Base-by-base conservation (phyloP, 768 basidiomycete species). In the Royoungia palumana region DNA sequence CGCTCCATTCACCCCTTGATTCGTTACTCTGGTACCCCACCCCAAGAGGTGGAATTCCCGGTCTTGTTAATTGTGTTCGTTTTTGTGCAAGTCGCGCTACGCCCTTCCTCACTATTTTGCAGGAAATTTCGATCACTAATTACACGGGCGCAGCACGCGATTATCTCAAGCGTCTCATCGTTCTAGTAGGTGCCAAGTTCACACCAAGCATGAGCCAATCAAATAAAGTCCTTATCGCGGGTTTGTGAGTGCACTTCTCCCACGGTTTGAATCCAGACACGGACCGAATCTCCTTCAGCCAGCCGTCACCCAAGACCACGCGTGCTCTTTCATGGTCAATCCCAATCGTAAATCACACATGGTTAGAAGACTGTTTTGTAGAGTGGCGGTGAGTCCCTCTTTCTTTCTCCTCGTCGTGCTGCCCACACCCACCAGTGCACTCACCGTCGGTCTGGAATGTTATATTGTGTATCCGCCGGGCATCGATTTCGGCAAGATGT, bases 301-400 rank as follows among this genome's bases (percentile, higher is more conserved):
- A 70, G 20, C 67, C 65, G 5, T 69, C 67, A 6, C 66, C 66
- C 2, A 96, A 96, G 69, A 83, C 87, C 0, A 69, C 70, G 7
- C 88, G 87, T 59, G 90, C 92, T 0, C 71, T 74, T 8, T 71
- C 80, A 0, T 95, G 94, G 94, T 80, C 79, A 0, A 87, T 94
- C 52, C 85, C 91, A 0, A 74, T 94, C 49, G 86, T 94, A 11
- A 95, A 93, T 57, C 94, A 97, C 57, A 76, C 78, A 0, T 96
- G 92, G 91, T 74, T 96, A 4, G 94, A 96, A 61, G 90, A 94
- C 53, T 94, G 90, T 62, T 88, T 94, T 60, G 68, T 82, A 19
- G 75, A 82, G 44, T 96, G 94, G 93, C 77, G 78, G 40, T 63
- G 35, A 39, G 51, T 28, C 2, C 28, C 28, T n/a, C 13, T 30